Base-by-base conservation (phyloP, 192 early-diverging fungal genomes). In the Entomortierella parvispora region DNA sequence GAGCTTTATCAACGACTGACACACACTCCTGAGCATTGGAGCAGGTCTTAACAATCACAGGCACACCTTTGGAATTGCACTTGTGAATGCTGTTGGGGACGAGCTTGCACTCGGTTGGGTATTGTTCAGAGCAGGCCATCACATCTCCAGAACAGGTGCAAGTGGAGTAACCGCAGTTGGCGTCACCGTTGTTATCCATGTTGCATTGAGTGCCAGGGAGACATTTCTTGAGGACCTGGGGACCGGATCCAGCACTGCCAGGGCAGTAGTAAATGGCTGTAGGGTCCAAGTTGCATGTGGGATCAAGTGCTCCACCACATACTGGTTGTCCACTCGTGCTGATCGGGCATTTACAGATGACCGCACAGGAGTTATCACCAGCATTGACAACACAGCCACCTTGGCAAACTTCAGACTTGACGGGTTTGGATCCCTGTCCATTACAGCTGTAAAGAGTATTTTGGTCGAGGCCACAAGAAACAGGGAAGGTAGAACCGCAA, bases 161-260 rank as follows among this genome's bases (percentile, higher is more conserved):
- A n/a, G n/a, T 57, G 1, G 33, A 40, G n/a, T 22, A 34, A n/a
- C 55, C 55, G 33, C 55, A 57, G 55, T 4, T 42, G 55, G 55
- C 2, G 6, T 23, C 18, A 2, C 12, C 20, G 22, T 12, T n/a
- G 14, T 26, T 1, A 1, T 53, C 23, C 18, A 17, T 57, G 18
- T 2, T 25, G 55, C 55, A 57, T 4, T 22, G 7, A 1, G 55
- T 57, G 32, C 55, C 55, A 42, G 55, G 34, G 18, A 20, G 20
- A 31, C 55, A 57, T 2, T 9, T 42, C n/a, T 40, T 40, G 34
- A 57, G 17, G 55, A 57, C 22, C 55, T 57, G 3, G 34, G 2
- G 4, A 3, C 42, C 17, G 12, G 37, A 40, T 40, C 37, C 37
- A 40, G 37, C 37, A 42, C 52, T 28, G 1, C 31, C 15, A 28